phyloP scores from a whole-genome alignment of 202 grass and related monocot genomes.

The Panicum hallii region DNA sequence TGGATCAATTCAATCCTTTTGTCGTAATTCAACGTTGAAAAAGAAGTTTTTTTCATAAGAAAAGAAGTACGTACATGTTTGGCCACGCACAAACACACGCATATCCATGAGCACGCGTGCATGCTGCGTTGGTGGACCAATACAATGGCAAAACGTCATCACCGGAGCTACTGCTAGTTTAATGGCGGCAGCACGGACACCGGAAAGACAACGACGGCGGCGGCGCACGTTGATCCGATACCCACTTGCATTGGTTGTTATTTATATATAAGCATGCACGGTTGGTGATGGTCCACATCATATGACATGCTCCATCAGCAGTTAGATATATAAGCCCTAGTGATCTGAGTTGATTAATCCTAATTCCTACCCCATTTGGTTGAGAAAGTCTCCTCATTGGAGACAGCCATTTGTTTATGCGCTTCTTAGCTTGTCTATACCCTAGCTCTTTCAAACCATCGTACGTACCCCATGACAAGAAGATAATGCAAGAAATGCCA shows the following conservation, averaged over 20 bases:
- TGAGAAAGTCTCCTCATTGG: slow-evolving; percentile 32
- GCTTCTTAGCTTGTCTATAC: background rate
- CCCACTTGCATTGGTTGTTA: too few relatives aligned
- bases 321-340: slow-evolving; percentile 34
- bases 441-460: background rate
- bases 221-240: slow-evolving; percentile 19
- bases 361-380: background rate
- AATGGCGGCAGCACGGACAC: slow-evolving; percentile 2
- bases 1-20: background rate
- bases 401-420: slow-evolving; percentile 48
- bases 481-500: slow-evolving; percentile 41
- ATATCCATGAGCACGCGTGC: too few relatives aligned
- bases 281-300: slow-evolving; percentile 2
- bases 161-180: background rate
- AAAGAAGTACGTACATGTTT: too few relatives aligned
- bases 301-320: background rate
- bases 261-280: background rate
- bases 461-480: slow-evolving; percentile 12
- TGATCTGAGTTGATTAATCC: background rate
- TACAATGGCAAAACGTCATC: slow-evolving; percentile 26
- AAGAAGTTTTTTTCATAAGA: too few relatives aligned
- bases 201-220: background rate
- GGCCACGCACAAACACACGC: too few relatives aligned
- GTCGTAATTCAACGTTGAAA: background rate
- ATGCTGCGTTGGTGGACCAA: slow-evolving; percentile 23